phyloP scores from a whole-genome alignment of 2,329 filamentous ascomycete genomes.

The Fusarium protoensiforme region DNA sequence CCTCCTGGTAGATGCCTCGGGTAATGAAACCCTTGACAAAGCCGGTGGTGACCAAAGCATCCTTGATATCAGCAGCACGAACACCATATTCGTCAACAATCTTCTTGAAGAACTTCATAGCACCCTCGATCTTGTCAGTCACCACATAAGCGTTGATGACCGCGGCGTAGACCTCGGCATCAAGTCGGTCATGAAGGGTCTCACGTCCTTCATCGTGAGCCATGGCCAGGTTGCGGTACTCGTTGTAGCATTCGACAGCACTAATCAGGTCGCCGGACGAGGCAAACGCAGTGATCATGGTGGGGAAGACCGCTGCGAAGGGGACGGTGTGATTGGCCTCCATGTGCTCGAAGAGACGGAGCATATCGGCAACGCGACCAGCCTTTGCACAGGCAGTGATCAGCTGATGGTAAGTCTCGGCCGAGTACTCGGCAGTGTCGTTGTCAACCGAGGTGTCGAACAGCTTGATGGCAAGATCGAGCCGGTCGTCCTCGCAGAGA shows the following conservation, averaged over 20 bases:
- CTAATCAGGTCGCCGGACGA: slow-evolving; percentile 82
- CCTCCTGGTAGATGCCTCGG: slow-evolving; percentile 76
- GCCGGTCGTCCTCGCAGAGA: slow-evolving; percentile 85
- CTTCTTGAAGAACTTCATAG: slow-evolving; percentile 85
- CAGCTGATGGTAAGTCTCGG: slow-evolving; percentile 85
- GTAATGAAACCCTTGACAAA: slow-evolving; percentile 83
- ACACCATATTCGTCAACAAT: slow-evolving; percentile 73
- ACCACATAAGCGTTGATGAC: slow-evolving; percentile 89
- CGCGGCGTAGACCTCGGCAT: slow-evolving; percentile 89
- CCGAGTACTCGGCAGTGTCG: slow-evolving; percentile 74
- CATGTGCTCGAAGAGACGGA: slow-evolving; percentile 92
- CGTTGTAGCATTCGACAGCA: slow-evolving; percentile 94
- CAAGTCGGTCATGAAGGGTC: slow-evolving; percentile 76
- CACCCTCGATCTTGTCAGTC: slow-evolving; percentile 83
- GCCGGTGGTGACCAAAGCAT: slow-evolving; percentile 76
- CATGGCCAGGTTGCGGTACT: slow-evolving; percentile 91
- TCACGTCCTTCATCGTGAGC: slow-evolving; percentile 80
- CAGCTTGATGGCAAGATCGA: slow-evolving; percentile 85
- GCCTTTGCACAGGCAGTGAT: slow-evolving; percentile 88
- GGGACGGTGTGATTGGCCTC: slow-evolving; percentile 79
- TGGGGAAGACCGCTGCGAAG: slow-evolving; percentile 84
- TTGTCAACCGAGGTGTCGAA: slow-evolving; percentile 80
- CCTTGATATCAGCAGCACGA: slow-evolving; percentile 72
- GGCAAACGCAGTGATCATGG: slow-evolving; percentile 96
- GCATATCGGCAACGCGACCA: slow-evolving; percentile 87